Evolutionary conservation across 2,329 filamentous ascomycete species (phyloP).

Genomic region (Phoma sp.): DNA sequence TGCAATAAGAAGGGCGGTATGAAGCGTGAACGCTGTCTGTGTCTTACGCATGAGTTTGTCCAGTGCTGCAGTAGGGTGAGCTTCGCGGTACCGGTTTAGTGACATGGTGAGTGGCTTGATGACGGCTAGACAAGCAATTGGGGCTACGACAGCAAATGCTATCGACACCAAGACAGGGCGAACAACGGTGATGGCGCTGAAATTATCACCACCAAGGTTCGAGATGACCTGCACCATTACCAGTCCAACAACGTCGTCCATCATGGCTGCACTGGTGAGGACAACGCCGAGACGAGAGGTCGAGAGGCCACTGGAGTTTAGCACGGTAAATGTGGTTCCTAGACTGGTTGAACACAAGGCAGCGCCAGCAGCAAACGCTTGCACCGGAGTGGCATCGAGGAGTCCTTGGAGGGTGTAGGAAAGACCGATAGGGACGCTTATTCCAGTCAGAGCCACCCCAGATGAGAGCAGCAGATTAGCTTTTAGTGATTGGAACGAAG

Average conservation of each 20-base stretch:
- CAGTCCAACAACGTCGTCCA: slow-evolving; percentile 80
- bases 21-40: slow-evolving; percentile 53
- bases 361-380: slow-evolving; percentile 75
- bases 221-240: slow-evolving; percentile 80
- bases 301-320: slow-evolving; percentile 66
- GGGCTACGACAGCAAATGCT: slow-evolving; percentile 58
- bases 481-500: slow-evolving; percentile 60
- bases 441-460: slow-evolving; percentile 69
- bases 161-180: slow-evolving; percentile 61
- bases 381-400: slow-evolving; percentile 59
- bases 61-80: slow-evolving; percentile 25
- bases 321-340: slow-evolving; percentile 71
- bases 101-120: slow-evolving; percentile 51
- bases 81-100: slow-evolving; percentile 44
- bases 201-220: slow-evolving; percentile 60
- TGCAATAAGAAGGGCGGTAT: slow-evolving; percentile 59
- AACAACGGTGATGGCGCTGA: slow-evolving; percentile 53
- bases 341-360: slow-evolving; percentile 76
- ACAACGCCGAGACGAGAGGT: slow-evolving; percentile 65
- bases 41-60: slow-evolving; percentile 33
- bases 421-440: slow-evolving; percentile 67
- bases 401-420: slow-evolving; percentile 66
- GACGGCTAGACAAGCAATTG: slow-evolving; percentile 56
- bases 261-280: slow-evolving; percentile 75
- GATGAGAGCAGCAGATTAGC: slow-evolving; percentile 67